Evolutionary conservation across 2,329 filamentous ascomycete genomes (phyloP), one percentile per base, ranked within the genome.

Genomic region (Basipetospora chlamydospora): DNA sequence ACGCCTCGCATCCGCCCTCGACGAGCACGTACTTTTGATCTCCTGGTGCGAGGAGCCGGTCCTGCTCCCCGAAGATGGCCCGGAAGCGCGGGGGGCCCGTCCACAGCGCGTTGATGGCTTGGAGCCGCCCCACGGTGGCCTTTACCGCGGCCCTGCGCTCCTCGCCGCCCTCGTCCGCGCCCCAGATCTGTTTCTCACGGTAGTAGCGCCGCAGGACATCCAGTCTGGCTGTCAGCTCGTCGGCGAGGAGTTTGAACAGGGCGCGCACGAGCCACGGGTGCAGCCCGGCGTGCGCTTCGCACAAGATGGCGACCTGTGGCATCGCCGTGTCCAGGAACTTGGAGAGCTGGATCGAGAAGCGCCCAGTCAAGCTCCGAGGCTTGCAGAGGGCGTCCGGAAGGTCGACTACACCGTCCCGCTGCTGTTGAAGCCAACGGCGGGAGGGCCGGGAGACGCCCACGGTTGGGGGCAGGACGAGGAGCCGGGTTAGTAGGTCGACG

Each of bases 1-100:
- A 75, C 2, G 67, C 69, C 44, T 70, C 63, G 42, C 70, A 75
- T 2, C 39, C n/a, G 11, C 54, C 51, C 21, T 42, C 39, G 4
- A 64, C 49, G 9, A 42, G 33, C 6, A 42, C 45, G 25, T 29
- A 26, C 18, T 15, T 37, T 26, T 15, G 4, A 11, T 25, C 16
- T n/a, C n/a, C n/a, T n/a, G n/a, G n/a, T n/a, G n/a, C n/a, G 55
- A 46, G 17, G 17, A 28, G 16, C 43, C 47, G 32, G 42, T 44
- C 20, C 36, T 33, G 35, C 1, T 56, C 46, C n/a, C 52, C 49
- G 42, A 58, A 65, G 3, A 52, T 42, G 10, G 46, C 28, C 13
- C 45, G 41, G 40, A 65, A 67, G 3, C 56, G 43, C 1, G 46
- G 35, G 1, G 49, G 44, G 2, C 49, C 44, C 12, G 65, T 54